These are phyloP conservation scores for Fusarium piperis DNA, from an alignment of 2,329 filamentous ascomycete genomes.

Conservation along the genomic window DNA sequence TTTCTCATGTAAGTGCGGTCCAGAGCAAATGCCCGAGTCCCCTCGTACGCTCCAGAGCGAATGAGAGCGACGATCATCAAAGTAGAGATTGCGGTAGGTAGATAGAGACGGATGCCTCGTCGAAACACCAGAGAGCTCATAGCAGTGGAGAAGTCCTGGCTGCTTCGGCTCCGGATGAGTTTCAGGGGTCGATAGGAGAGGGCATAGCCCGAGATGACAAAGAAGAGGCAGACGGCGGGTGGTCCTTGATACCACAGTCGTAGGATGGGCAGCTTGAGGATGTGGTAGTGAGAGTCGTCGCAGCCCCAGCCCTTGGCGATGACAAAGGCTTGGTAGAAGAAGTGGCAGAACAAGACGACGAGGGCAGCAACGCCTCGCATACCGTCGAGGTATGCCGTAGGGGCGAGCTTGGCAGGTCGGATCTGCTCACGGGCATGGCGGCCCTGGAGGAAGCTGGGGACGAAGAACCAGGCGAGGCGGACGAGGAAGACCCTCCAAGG, in stretches of 20 bases:
- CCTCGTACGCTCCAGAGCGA: conserved; percentile 58
- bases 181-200: conserved; percentile 64
- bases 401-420: conserved; percentile 54
- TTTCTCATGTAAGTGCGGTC: conserved; percentile 58
- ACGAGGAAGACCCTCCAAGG: conserved; percentile 52
- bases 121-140: conserved; percentile 63
- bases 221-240: conserved; percentile 69
- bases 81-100: conserved; percentile 62
- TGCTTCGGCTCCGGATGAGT: conserved; percentile 51
- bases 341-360: conserved; percentile 67
- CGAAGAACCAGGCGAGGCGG: conserved; percentile 55
- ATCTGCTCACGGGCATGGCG: conserved; percentile 53
- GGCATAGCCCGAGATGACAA: conserved; percentile 70
- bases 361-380: conserved; percentile 66
- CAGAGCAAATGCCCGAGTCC: conserved; percentile 57
- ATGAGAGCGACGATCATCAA: conserved; percentile 57
- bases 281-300: conserved; percentile 54
- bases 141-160: conserved; percentile 53
- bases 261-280: conserved; percentile 64
- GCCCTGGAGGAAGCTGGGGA: conserved; percentile 64
- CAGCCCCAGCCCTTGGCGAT: conserved; percentile 62
- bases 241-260: conserved; percentile 65
- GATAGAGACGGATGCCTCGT: conserved; percentile 61
- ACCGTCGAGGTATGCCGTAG: conserved; percentile 67
- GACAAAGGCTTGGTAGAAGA: conserved; percentile 61